Base-by-base conservation (phyloP, 495 filamentous ascomycete species). In the Neurospora sp. region DNA sequence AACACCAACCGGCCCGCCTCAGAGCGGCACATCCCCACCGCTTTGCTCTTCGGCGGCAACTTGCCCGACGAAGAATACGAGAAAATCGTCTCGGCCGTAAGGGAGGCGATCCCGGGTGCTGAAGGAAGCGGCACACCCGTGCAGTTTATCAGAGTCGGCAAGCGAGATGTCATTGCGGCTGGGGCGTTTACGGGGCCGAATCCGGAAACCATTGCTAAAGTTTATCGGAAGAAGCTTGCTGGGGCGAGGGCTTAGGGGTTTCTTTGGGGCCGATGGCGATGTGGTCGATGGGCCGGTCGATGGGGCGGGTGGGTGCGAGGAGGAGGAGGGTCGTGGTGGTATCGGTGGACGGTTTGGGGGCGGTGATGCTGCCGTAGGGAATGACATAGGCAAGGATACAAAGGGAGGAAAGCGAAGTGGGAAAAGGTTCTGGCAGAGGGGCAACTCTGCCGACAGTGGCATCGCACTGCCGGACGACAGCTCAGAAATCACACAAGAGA, bases 151-250 rank as follows among this genome's bases (percentile, higher is more conserved):
- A 75, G 76, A 69, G 73, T 78, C 20, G 72, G 74, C 37, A 78
- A 78, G 75, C 65, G 74, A 44, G 80, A 82, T 74, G 79, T 82
- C 69, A 70, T 81, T 70, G 75, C 74, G 27, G 78, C 74, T 18
- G 80, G 79, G 31, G 74, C 71, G 22, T 70, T 79, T 68, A 37
- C 53, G 53, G 79, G 78, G 27, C 78, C 78, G 39, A 78, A 78
- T 76, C 75, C 78, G 72, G 78, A 78, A 35, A 74, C 71, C 42
- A 79, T 81, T 31, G 76, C 76, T n/a, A 77, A 77, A 77, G 75
- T 82, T 31, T 81, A 77, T 71, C 72, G 76, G n/a, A 78, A 79
- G 79, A 80, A 76, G 79, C 72, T 81, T 72, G 79, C 74, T 59
- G 73, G 53, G 53, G 53, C 22, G 53, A 65, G 27, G 53, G 31